Evolutionary conservation across 768 basidiomycete genomes (phyloP), one percentile per base, ranked within the genome.

Genomic region (Atractiella rhizophila): DNA sequence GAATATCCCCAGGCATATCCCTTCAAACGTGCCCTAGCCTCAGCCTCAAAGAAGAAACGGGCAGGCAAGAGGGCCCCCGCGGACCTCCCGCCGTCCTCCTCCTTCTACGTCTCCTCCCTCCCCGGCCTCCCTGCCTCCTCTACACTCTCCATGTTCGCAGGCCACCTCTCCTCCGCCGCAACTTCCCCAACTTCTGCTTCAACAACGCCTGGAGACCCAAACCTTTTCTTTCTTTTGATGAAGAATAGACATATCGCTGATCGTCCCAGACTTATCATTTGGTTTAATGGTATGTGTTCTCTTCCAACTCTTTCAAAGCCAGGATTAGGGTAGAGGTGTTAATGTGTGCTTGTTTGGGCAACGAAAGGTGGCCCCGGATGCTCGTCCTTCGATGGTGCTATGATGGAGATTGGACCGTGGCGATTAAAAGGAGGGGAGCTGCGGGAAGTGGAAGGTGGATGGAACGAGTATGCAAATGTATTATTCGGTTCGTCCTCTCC

Each of bases 181-280:
- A 7, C 62, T 68, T 57, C 64, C 63, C n/a, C n/a, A n/a, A n/a
- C n/a, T n/a, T n/a, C n/a, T n/a, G n/a, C n/a, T n/a, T n/a, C n/a
- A n/a, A 18, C 48, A 64, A 9, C 59, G 57, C 29, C 27, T 4
- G 26, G 16, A 5, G 33, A 48, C n/a, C n/a, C n/a, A n/a, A n/a
- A n/a, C n/a, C n/a, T n/a, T n/a, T n/a, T n/a, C n/a, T n/a, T 23
- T 26, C 71, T 88, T 43, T 66, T 96, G 61, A 64, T 83, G 29
- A 81, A 85, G 59, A 81, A 83, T 35, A 66, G 82, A 39, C 68
- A 80, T 46, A 65, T 65, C 16, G 82, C 85, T n/a, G 88, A 96
- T 54, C 81, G 69, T 57, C 74, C 85, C 57, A 64, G 88, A 27
- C 59, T 94, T 8, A 68, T 96, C 53, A 81, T 96, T 53, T 98